Base-by-base conservation (phyloP, 2,329 filamentous ascomycete genomes). In the Clarireedia hainanense region DNA sequence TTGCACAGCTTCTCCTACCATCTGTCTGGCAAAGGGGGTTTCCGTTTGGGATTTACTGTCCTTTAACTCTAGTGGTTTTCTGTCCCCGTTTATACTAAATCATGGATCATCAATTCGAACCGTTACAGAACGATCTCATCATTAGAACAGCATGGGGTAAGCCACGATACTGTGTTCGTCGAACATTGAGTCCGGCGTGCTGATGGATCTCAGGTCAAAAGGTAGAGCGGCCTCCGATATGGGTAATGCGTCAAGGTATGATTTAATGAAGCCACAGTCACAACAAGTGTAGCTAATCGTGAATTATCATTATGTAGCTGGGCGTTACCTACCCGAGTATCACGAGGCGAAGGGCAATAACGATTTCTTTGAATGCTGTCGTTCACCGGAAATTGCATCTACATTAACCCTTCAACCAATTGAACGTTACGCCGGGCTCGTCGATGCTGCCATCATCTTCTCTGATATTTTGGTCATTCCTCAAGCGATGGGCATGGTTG, bases 351-450 rank as follows among this genome's bases (percentile, higher is more conserved):
- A 99, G 75, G 92, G 87, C 64, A 80, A 74, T 53, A 83, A 86
- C 62, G 94, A 99, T 75, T 99, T 99, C 76, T 99, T 99, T 77
- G 90, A 91, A 75, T 96, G 92, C 80, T 99, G 94, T 73, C 91
- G 94, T 55, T 83, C 85, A 67, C 90, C 94, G 56, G 91, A 97
- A 72, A 85, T 97, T 61, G 90, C 94, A 50, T 96, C 91, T 34
- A 95, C 88, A 40, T 76, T 99, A 65, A 99, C 94, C 5, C 81
- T 99, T 27, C 94, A 99, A 73, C 94, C 94, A 52, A 85, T 99
- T 67, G 91, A 96, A 65, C 90, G 94, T 52, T 99, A 85, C 70
- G 85, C 80, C 43, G 91, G 91, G 45, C 85, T 99, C 59, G 83
- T 99, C 65, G 94, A 99, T 72, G 92, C 91, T 27, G 91, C 94